Conservation (phyloP, 2,329 filamentous ascomycete genomes). For the Hypoxylon sp. region DNA sequence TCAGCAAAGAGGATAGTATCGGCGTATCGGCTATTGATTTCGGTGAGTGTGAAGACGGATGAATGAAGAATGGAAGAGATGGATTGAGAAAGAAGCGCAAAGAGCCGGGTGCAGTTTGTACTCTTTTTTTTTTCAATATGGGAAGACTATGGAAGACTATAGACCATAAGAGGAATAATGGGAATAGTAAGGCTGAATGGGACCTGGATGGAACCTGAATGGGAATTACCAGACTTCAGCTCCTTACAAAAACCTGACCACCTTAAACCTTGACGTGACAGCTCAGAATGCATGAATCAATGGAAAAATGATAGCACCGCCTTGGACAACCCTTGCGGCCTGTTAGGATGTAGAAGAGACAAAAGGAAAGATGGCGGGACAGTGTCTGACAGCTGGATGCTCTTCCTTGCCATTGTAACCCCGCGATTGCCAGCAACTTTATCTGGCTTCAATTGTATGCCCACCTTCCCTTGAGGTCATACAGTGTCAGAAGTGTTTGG, state of each 20-base stretch:
- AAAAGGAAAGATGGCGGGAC: not conserved
- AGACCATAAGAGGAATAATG: conserved; percentile 11
- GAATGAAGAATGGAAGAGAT: not conserved
- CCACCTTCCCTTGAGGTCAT: conserved; percentile 1
- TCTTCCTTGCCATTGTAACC: conserved; percentile 13
- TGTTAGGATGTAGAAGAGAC: not conserved
- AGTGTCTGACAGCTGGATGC: conserved; percentile 15
- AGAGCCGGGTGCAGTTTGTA: not conserved
- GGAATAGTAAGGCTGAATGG: conserved; percentile 19
- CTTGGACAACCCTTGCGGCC: conserved; percentile 7
- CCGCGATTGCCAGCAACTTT: conserved; percentile 14
- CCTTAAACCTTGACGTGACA: conserved; percentile 27
- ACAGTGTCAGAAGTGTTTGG: conserved; percentile 10
- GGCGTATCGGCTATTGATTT: not conserved
- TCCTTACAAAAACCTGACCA: conserved; percentile 22
- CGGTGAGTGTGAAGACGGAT: not conserved
- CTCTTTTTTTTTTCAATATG: not conserved
- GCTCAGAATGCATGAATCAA: conserved; percentile 30
- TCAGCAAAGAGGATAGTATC: not conserved
- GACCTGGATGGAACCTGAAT: not conserved
- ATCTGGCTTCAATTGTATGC: not conserved
- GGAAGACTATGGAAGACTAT: not conserved
- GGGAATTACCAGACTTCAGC: conserved; percentile 1
- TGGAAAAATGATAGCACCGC: conserved; percentile 2
- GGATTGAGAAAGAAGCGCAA: not conserved